phyloP scores from a whole-genome alignment of 2,329 filamentous ascomycete species.

The Venturiaceae sp. region DNA sequence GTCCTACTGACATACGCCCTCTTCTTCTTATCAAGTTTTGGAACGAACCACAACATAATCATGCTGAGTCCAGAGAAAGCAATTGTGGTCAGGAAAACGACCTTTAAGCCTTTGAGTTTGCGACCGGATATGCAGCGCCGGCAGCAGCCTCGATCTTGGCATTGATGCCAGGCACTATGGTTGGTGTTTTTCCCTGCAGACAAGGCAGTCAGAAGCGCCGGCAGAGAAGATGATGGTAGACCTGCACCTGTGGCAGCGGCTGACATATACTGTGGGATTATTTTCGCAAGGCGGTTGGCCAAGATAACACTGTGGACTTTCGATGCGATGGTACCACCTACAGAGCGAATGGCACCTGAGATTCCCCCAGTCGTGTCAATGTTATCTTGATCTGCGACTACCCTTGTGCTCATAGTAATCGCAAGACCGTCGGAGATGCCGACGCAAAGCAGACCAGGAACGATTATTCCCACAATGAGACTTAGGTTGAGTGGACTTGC shows the following conservation, averaged over 20 bases:
- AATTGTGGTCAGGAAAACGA: slow-evolving; percentile 7
- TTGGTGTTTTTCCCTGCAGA: slow-evolving; percentile 20
- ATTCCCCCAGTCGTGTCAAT: slow-evolving; percentile 32
- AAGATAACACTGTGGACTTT: slow-evolving; percentile 29
- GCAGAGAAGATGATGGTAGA: slow-evolving; percentile 23
- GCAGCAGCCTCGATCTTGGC: too few species aligned
- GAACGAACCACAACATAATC: too few species aligned
- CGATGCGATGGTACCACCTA: slow-evolving; percentile 27
- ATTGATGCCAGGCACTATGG: slow-evolving; percentile 20
- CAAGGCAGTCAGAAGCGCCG: slow-evolving; percentile 24
- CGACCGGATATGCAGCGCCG: too few species aligned
- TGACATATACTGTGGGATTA: slow-evolving; percentile 24
- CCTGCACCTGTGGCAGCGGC: slow-evolving; percentile 26
- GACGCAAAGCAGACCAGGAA: too few species aligned
- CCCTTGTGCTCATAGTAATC: slow-evolving; percentile 22
- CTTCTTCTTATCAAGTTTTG: too few species aligned
- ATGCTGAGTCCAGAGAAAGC: slow-evolving; percentile 9
- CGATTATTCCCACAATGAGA: too few species aligned
- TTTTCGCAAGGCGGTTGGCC: slow-evolving; percentile 24
- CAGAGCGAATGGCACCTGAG: slow-evolving; percentile 30
- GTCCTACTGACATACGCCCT: too few species aligned
- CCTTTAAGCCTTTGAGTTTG: slow-evolving; percentile 12
- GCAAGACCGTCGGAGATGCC: too few species aligned
- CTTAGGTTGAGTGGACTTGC: too few species aligned
- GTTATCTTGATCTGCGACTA: slow-evolving; percentile 23